Evolutionary conservation across 805 yeast species (phyloP).

Genomic region (Groenewaldozyma salmanticensis): DNA sequence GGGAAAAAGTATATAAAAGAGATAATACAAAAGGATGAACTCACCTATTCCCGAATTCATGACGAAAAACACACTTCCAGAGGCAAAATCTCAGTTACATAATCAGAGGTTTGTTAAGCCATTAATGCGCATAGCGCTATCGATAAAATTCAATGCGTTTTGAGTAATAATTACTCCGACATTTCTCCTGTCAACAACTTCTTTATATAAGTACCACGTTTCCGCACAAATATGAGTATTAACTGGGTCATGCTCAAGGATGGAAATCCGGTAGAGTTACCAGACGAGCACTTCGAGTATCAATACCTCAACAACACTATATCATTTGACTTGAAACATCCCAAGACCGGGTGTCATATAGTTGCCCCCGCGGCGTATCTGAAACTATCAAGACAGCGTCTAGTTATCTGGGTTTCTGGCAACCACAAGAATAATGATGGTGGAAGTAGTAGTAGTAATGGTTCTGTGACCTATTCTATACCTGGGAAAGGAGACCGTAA

Average conservation of each 20-base stretch:
- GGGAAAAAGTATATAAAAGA: no score
- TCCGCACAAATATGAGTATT: slow-evolving; percentile 17
- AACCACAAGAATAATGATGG: neutral
- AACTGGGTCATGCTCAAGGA: slow-evolving; percentile 14
- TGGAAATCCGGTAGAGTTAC: slow-evolving; percentile 13
- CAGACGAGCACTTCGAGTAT: slow-evolving; percentile 11
- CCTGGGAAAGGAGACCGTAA: slow-evolving; percentile 22
- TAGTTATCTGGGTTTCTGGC: slow-evolving; percentile 7
- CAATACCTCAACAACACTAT: neutral
- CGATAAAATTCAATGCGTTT: no score
- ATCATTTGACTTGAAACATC: neutral
- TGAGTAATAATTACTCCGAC: no score
- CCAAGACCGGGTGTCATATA: slow-evolving; percentile 1
- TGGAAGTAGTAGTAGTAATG: neutral
- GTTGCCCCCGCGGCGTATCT: slow-evolving; percentile 2
- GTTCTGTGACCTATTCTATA: slow-evolving; percentile 17
- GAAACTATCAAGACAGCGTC: slow-evolving; percentile 15
- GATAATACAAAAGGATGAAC: no score
- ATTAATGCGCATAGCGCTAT: no score
- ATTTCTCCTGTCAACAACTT: no score
- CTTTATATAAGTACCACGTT: no score
- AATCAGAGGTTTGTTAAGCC: no score
- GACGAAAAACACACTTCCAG: no score
- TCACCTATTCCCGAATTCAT: no score
- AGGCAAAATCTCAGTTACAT: no score